Base-by-base conservation (phyloP, 345 rosid genomes). In the Dipteronia sinensis region DNA sequence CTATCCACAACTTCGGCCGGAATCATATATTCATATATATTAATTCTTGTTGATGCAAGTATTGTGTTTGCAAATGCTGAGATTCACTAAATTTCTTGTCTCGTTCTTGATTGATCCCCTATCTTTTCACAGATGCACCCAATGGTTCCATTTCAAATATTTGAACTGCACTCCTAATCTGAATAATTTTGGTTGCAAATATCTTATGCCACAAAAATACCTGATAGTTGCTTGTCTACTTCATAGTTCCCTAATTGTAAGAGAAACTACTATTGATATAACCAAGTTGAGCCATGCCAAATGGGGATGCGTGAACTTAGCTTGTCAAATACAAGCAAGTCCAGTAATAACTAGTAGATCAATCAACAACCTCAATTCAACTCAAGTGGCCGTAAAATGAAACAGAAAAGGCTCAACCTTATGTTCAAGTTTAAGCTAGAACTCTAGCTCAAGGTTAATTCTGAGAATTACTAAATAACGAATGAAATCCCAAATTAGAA, bases 401-500 rank as follows among this genome's bases (percentile, higher is more conserved):
- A 13, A 15, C 61, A 56, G 19, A 56, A 56, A 56, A n/a, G 16
- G 71, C 15, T 40, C 71, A 40, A 67, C 1, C 10, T 40, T 3
- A 10, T 17, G 13, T 67, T 40, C 8, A 5, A 67, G 51, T 10
- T 7, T 42, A 19, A 40, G 51, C 51, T n/a, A 15, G 22, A 56
- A 56, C 20, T 40, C 68, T 31, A 65, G 68, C 68, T 65, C 68
- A 65, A 65, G 38, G n/a, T 17, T 27, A 65, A 65, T 8, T 15
- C 68, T 29, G 3, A 27, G 68, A 15, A 29, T 31, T 65, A 65
- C 6, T 27, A 29, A 25, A 16, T 27, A 4, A 22, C 20, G 9
- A 17, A 19, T 56, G 58, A 74, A 9, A 23, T 65, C 65, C 71
- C 11, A 49, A 19, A 51, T 25, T 29, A 16, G 10, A 71, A 4